Evolutionary conservation across 495 filamentous ascomycete genomes (phyloP), one percentile per base, ranked within the genome.

Genomic region (Rhizodiscina lignyota): DNA sequence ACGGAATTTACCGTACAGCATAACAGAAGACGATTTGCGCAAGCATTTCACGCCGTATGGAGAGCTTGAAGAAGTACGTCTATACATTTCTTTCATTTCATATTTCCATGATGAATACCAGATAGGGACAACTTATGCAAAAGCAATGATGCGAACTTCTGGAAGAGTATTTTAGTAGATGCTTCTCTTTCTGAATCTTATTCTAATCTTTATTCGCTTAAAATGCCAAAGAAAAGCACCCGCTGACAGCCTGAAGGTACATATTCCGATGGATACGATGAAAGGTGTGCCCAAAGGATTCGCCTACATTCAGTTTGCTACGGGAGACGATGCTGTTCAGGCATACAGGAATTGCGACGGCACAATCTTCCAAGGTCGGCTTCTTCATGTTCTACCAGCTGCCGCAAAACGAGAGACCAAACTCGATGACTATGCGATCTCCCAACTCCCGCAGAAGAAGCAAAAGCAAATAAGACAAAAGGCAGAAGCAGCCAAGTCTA

Each of bases 101-200:
- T 32, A 34, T 22, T 35, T 55, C 53, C 51, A 66, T 86, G 87
- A 94, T 94, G 87, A 94, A 77, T 58, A 71, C 78, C 78, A 73
- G 87, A 94, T 96, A 96, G 89, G 89, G 89, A 94, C 87, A 96
- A 68, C 85, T 79, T 74, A 94, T 89, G 76, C 73, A 56, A 52
- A 58, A 70, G 70, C 70, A 32, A 52, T 77, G 74, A 76, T 74
- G 64, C 67, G 47, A n/a, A 70, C 37, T 29, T 42, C 56, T 64
- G 63, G 66, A 57, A 71, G 68, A 68, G 64, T 64, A 73, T 76
- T 77, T 74, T 77, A 77, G 77, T 79, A 80, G 73, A 79, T 79
- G 67, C 71, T 64, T 76, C 66, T 49, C 51, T 45, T 60, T 64
- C 67, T 77, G 68, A 72, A 55, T 41, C 56, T 17, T 29, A 41